Evolutionary conservation across 2,329 filamentous ascomycete species (phyloP).

Genomic region (Aspergillus oerlinghausenensis): DNA sequence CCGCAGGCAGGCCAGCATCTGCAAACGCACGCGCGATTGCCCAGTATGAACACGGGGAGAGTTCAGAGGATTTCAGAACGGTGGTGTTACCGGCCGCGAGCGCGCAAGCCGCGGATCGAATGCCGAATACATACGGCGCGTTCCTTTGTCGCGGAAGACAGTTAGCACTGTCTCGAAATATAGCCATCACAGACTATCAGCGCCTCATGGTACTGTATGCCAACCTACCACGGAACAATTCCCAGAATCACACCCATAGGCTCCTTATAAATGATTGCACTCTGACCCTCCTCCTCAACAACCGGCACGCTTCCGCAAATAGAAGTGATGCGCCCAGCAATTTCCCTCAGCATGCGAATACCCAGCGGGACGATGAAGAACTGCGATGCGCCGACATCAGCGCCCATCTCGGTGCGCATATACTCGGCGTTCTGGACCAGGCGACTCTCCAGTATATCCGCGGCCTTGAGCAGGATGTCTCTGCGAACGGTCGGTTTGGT

Average conservation of each 20-base stretch:
- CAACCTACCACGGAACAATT: slow-evolving; percentile 69
- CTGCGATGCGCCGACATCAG: slow-evolving; percentile 31
- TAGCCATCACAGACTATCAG: not conserved
- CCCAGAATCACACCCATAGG: slow-evolving; percentile 73
- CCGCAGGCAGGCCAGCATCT: slow-evolving; percentile 69
- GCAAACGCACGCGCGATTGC: slow-evolving; percentile 58
- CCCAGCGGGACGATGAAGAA: slow-evolving; percentile 28
- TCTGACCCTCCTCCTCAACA: slow-evolving; percentile 48
- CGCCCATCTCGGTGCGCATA: slow-evolving; percentile 55
- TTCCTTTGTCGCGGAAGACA: slow-evolving; percentile 38
- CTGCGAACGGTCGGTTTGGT: slow-evolving; percentile 59
- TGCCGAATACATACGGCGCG: slow-evolving; percentile 48
- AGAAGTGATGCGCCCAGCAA: slow-evolving; percentile 45
- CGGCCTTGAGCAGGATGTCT: slow-evolving; percentile 65
- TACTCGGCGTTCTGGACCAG: slow-evolving; percentile 53
- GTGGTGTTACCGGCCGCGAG: slow-evolving; percentile 68
- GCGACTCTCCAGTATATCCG: slow-evolving; percentile 48
- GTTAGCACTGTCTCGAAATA: not conserved
- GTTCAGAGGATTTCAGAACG: slow-evolving; percentile 66
- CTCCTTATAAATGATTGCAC: slow-evolving; percentile 64
- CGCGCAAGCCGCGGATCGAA: slow-evolving; percentile 54
- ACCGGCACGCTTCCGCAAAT: slow-evolving; percentile 48
- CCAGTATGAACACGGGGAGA: slow-evolving; percentile 59
- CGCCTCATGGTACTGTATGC: no score
- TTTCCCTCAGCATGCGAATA: slow-evolving; percentile 43